Evolutionary conservation across 2,329 filamentous ascomycete species (phyloP), one percentile per base, ranked within the genome.

Genomic region (Trichoderma polysporum): DNA sequence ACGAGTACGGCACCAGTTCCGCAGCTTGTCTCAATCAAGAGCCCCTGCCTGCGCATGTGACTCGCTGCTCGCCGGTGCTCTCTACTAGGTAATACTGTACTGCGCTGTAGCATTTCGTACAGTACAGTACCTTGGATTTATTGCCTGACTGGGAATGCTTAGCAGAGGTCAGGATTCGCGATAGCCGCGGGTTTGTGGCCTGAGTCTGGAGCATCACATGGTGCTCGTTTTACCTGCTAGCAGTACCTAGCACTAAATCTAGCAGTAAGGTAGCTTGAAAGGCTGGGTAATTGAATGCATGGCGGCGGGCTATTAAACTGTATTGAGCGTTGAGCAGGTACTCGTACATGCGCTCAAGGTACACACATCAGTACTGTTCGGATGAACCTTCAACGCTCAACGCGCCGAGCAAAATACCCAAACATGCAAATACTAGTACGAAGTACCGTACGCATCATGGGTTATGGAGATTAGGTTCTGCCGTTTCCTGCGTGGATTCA

Each of bases 31-130:
- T 63, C 35, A 52, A 62, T 62, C 47, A 17, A 54, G 49, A 22
- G 60, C 47, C 60, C 58, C 37, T 54, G 47, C 25, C 29, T 37
- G n/a, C 60, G 60, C 60, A 64, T 64, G 50, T 47, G 61, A 64
- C 61, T 56, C n/a, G 41, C 41, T 45, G n/a, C n/a, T n/a, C n/a
- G n/a, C n/a, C n/a, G n/a, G n/a, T n/a, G n/a, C n/a, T n/a, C n/a
- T n/a, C n/a, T n/a, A n/a, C n/a, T n/a, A n/a, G n/a, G n/a, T n/a
- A n/a, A n/a, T n/a, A n/a, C n/a, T n/a, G n/a, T n/a, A n/a, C n/a
- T n/a, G n/a, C n/a, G n/a, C n/a, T n/a, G n/a, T n/a, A n/a, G n/a
- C 41, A 22, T 22, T 19, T 45, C 19, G 41, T 45, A 17, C 41
- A 17, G 10, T 22, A 19, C n/a, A 45, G n/a, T 45, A 19, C 12